Conservation (phyloP, 305 asterid species). For the Fraxinus greggii region DNA sequence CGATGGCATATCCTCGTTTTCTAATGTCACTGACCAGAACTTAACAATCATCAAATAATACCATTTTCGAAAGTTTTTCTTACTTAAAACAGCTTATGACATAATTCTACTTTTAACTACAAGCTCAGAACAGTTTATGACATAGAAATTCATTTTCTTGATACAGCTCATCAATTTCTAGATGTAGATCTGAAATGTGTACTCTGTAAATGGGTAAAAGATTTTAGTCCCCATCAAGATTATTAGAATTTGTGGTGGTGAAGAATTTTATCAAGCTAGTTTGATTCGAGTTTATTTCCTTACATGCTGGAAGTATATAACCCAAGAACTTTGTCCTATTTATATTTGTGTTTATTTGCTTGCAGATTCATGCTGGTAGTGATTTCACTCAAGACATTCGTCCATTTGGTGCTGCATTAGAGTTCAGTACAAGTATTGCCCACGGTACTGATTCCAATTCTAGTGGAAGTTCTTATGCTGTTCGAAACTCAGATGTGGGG, state of each 20-base stretch:
- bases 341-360: conserved; percentile 17
- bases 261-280: conserved; percentile 6
- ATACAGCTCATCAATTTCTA: neutral
- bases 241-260: neutral
- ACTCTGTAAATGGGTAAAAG: neutral
- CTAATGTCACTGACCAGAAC: neutral
- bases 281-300: conserved; percentile 17
- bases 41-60: neutral
- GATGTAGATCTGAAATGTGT: neutral
- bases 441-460: conserved; percentile 50
- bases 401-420: conserved; percentile 54
- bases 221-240: neutral
- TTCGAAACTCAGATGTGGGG: conserved; percentile 75
- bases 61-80: neutral
- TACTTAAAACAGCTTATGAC: neutral
- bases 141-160: neutral
- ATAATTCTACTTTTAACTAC: neutral
- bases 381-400: conserved; percentile 46
- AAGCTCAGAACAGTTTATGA: neutral
- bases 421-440: conserved; percentile 43
- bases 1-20: neutral
- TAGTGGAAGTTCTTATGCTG: conserved; percentile 28
- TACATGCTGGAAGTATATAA: conserved; percentile 39
- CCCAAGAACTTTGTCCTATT: conserved; percentile 41
- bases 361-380: conserved; percentile 57